Evolutionary conservation across 1,284 basidiomycete genomes (phyloP), one percentile per base, ranked within the genome.

Genomic region (Flammula alnicola): DNA sequence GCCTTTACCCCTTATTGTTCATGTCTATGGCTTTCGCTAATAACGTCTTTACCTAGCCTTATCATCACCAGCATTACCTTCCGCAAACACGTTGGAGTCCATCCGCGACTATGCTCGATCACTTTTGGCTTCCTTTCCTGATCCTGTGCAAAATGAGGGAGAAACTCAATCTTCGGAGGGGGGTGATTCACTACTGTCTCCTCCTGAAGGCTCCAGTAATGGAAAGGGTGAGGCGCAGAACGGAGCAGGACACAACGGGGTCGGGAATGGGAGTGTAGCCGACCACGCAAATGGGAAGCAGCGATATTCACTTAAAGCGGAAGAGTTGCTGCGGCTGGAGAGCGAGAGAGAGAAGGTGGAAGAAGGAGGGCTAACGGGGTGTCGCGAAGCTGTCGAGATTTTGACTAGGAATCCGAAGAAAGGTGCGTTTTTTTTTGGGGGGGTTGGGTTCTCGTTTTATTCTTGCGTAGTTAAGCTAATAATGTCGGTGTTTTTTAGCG

Each of bases 331-430:
- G 55, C 68, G 53, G 65, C 66, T 57, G 63, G 67, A 57, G 59
- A 63, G 56, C 71, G 79, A 56, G 63, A 68, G 48, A 55, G 68
- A 67, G 70, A 64, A 57, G 68, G 73, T 64, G 65, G 66, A 71
- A 45, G 73, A 72, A 57, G 78, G 78, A 3, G 77, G 71, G 12
- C 65, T 83, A 52, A 80, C 78, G 3, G 87, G 88, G 0, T 97
- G 94, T 67, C 79, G 92, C 47, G 88, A 95, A 60, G 93, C 93
- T 0, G 92, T 98, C 1, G 94, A 97, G 71, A 85, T 96, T 37
- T 72, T 96, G 35, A 94, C 93, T 11, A 75, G 94, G 32, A 91
- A 91, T 63, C 87, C 92, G 1, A 88, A 86, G 65, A 97, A 96
- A 76, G 81, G 92, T 92, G 48, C 48, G 78, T 66, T 16, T 67